Evolutionary conservation across 306 rosid species (phyloP).

Genomic region (Dalbergia cultrata): DNA sequence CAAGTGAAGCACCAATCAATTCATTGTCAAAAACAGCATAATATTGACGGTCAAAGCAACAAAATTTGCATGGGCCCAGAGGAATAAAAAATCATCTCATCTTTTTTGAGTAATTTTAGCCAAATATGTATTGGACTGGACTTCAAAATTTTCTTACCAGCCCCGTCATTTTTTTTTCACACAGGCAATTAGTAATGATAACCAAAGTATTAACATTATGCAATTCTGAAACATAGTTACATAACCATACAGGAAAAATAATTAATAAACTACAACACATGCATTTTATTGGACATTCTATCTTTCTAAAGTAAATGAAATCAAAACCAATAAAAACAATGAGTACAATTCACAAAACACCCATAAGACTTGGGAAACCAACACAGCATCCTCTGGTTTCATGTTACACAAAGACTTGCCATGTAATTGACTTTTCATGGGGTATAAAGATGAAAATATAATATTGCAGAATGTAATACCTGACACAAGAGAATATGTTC

Average conservation of each 20-base stretch:
- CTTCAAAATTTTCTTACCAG: conserved; percentile 1
- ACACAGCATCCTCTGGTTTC: neutral
- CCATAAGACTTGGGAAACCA: neutral
- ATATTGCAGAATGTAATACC: neutral
- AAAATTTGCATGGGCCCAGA: neutral
- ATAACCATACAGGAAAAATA: neutral
- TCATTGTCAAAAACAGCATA: conserved; percentile 27
- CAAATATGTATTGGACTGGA: neutral
- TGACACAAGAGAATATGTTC: conserved; percentile 5
- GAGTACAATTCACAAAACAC: neutral
- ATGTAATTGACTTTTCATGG: neutral
- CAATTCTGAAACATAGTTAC: neutral
- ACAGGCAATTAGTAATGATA: conserved; percentile 15
- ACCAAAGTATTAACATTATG: neutral
- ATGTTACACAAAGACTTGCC: neutral
- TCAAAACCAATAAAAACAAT: neutral
- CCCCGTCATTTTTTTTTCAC: neutral
- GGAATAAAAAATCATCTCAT: conserved; percentile 17
- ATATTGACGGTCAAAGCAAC: conserved; percentile 1
- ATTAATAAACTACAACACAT: neutral
- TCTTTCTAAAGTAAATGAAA: neutral
- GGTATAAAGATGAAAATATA: neutral
- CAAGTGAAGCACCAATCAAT: conserved; percentile 19
- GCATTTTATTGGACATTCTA: neutral
- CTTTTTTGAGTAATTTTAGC: conserved; percentile 16